Base-by-base conservation (phyloP, 2,329 filamentous ascomycete species). In the Fusarium goolgardi region DNA sequence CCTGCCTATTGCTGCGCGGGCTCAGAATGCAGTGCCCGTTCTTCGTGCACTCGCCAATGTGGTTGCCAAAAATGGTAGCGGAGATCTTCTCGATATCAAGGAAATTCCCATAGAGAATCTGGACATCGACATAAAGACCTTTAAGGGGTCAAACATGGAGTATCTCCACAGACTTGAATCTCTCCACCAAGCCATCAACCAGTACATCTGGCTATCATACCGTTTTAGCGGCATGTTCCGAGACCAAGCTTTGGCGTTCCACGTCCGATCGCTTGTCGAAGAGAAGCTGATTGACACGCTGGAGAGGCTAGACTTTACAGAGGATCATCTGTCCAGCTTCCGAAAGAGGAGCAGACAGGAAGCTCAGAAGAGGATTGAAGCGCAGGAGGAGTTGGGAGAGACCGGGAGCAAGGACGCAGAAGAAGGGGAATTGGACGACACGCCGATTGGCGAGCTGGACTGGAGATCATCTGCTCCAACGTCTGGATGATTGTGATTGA, bases 131-230 rank as follows among this genome's bases (percentile, higher is more conserved):
- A 61, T 81, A 27, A 70, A 77, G 3, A 65, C 78, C 10, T 77
- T 72, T 27, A 73, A 80, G 1, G 76, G 79, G 3, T 4, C 9
- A 0, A 76, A 76, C 16, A 80, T 84, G 54, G 77, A 81, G 0
- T 92, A 93, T 69, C 83, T 99, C 13, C 81, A 82, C 55, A 79
- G 83, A 11, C 82, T 98, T 21, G 96, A 99, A 77, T 78, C 81
- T 5, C 83, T 99, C 18, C 96, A 99, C 80, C 92, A 92, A 73
- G 84, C 88, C 29, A 82, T 99, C 37, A 93, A 95, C 44, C 81
- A 94, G 46, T 99, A 98, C 76, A 84, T 97, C 3, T 99, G 96
- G 96, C 84, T 99, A 18, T 95, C 92, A 71, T 98, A 95, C 78
- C 90, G 95, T 9, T 97, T 95, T 77, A 84, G 88, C 5, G 92